Evolutionary conservation across 495 filamentous ascomycete species (phyloP), one percentile per base, ranked within the genome.

Genomic region (Aspergillus ostianus): DNA sequence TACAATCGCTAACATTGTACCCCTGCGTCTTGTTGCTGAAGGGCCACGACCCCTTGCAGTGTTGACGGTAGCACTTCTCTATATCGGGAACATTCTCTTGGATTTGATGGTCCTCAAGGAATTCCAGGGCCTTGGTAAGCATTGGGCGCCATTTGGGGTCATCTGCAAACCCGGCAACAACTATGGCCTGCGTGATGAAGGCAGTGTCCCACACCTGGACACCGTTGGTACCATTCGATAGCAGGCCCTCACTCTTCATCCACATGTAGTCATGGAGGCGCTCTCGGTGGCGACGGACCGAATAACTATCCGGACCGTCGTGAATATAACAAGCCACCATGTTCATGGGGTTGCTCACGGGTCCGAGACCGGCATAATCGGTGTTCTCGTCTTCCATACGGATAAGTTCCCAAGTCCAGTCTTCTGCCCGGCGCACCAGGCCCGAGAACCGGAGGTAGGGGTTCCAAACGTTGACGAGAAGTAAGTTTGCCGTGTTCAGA

Each of bases 141-240:
- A 96, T 95, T 19, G 89, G 86, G 45, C 80, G 83, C 84, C 90
- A 96, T 53, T 86, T 86, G 4, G 87, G 83, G 51, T 94, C 86
- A 51, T 86, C 76, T 18, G 90, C 88, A 51, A 97, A 82, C 0
- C 91, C 91, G 45, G 90, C 87, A 57, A 90, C 90, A 57, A 89
- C 80, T 29, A 90, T 82, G 9, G 87, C 86, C 70, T 96, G 92
- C 21, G 96, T 91, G 46, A 88, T 74, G 67, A 97, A 97, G 0
- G 90, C 81, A 0, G 94, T 98, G 68, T 98, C 94, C 94, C 94
- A 98, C 47, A 85, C 88, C 74, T 98, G 94, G 15, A 97, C 92
- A 17, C 94, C 94, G 66, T 98, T 97, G 36, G 94, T 98, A 36
- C 94, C 94, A 70, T 97, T 97, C 72, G 87, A 87, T 19, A 97